Percentiles rank a stretch among this genome's conserved stretches.
phyloP scores from a whole-genome alignment of 208 protist genomes.

The Wallacemonas rigidus region DNA sequence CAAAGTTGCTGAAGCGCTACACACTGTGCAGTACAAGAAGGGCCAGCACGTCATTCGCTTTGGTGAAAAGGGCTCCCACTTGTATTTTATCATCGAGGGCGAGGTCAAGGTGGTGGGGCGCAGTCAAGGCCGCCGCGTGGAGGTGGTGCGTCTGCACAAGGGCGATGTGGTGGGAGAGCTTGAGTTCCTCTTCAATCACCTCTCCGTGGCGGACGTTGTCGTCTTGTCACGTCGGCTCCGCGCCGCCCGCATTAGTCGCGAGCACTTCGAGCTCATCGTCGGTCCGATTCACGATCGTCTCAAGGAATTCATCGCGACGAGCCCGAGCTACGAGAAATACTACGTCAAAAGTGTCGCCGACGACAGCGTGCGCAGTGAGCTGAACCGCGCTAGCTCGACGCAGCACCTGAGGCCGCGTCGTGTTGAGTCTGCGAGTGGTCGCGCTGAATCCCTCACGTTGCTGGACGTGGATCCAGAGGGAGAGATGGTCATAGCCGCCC shows the following conservation, averaged over 20 bases:
- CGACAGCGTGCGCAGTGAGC: conserved; percentile 61
- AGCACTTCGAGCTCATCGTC: conserved; percentile 88
- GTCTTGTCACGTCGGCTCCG: conserved; percentile 49
- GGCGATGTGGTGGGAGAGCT: conserved; percentile 89
- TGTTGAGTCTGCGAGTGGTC: conserved; percentile 16
- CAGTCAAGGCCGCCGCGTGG: conserved; percentile 52
- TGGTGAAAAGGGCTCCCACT: conserved; percentile 57
- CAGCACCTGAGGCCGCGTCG: conserved; percentile 22
- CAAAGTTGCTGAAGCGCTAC: conserved; percentile 86
- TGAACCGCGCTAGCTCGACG: conserved; percentile 44
- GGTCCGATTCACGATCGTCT: conserved; percentile 82
- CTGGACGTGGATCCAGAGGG: conserved; percentile 38
- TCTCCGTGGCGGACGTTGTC: conserved; percentile 85
- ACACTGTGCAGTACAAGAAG: conserved; percentile 53
- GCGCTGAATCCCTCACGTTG: conserved; percentile 15
- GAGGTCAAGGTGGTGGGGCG: conserved; percentile 79
- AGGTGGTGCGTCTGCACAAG: conserved; percentile 63
- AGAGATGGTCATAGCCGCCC: conserved; percentile 45
- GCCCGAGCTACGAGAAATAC: conserved; percentile 63
- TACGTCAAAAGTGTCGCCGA: conserved; percentile 61
- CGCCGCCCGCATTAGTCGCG: conserved; percentile 77
- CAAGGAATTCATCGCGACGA: conserved; percentile 78
- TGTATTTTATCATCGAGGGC: conserved; percentile 85
- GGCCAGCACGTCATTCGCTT: conserved; percentile 81
- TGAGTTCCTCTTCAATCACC: conserved; percentile 89